A percentile compares a stretch with the other conserved stretches of the same genome.
Evolutionary conservation across 345 rosid species (phyloP).

Genomic region (Salix koriyanagi): DNA sequence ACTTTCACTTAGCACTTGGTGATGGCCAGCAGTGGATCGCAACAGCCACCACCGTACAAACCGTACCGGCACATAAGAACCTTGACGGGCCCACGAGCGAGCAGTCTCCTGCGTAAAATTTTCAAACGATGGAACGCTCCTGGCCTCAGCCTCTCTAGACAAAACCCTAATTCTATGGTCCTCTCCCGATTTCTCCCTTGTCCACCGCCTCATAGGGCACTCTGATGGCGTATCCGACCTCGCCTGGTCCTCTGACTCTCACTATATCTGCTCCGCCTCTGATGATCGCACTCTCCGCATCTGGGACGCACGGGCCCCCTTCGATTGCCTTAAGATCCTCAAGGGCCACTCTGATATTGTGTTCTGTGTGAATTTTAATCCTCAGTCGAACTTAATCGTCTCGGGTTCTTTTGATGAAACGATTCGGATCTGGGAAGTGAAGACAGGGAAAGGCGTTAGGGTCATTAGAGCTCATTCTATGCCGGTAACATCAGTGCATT

Average conservation of each 20-base stretch:
- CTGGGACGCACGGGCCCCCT: constrained; percentile 83
- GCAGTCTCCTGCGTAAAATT: constrained; percentile 90
- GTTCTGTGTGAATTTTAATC: constrained; percentile 90
- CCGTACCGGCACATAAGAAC: constrained; percentile 65
- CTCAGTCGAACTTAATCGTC: constrained; percentile 72
- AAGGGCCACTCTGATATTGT: constrained; percentile 70
- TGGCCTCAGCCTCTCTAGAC: constrained; percentile 88
- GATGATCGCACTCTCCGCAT: constrained; percentile 91
- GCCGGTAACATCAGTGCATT: constrained; percentile 82
- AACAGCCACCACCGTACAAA: constrained; percentile 32
- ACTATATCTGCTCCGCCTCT: constrained; percentile 92
- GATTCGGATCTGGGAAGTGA: constrained; percentile 88
- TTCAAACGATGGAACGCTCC: constrained; percentile 79
- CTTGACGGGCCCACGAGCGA: constrained; percentile 52
- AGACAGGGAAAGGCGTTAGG: constrained; percentile 66
- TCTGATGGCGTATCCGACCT: constrained; percentile 74
- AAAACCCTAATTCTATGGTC: constrained; percentile 82
- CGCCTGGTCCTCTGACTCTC: constrained; percentile 95
- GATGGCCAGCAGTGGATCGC: constrained; percentile 19
- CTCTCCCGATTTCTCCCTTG: constrained; percentile 42
- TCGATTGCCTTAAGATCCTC: constrained; percentile 80
- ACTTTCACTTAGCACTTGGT: neutral
- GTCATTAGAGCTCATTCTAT: constrained; percentile 65
- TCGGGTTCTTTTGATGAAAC: constrained; percentile 91
- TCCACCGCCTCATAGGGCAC: constrained; percentile 74